Evolutionary conservation across 352 stramenopile genomes (phyloP), one percentile per base, ranked within the genome.

Genomic region (Pythium periplocum): DNA sequence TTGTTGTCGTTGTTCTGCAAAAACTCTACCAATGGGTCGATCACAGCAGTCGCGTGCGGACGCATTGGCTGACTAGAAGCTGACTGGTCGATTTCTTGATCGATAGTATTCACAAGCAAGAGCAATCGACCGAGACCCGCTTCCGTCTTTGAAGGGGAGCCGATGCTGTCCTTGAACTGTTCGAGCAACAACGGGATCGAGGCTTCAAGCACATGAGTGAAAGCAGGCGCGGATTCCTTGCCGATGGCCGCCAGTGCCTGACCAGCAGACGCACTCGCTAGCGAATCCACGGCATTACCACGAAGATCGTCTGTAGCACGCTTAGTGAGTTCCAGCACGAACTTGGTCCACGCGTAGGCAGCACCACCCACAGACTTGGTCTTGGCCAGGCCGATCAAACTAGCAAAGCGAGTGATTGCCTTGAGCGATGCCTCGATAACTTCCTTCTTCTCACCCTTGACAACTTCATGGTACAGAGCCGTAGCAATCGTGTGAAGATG

Each of bases 381-480:
- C 48, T 83, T 89, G 33, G 78, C 78, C 35, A 73, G 75, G 3
- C 76, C 83, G 35, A 93, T 83, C 47, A 78, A 61, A 10, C 69
- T 69, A 39, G 79, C 71, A 55, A 89, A 82, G 8, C 74, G 71
- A 31, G 78, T 75, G 53, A 94, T 87, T 12, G 78, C 80, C 12
- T 61, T 64, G 35, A 77, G 70, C 48, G 82, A 77, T 34, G 76
- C 68, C 4, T 66, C 62, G 17, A 93, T 94, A 30, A 93, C 77
- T 36, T 88, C 76, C 46, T 90, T 83, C 56, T 91, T 89, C 47
- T 93, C 84, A 40, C 84, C 84, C 55, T 94, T 87, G 26, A 90
- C 65, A 26, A 94, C 78, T 63, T 92, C 76, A 52, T 90, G 75
- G 61, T 94, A 94, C 40, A 94, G 55, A 32, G 79, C 71, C 41